These are phyloP conservation scores for Geotrichum citri-aurantii DNA, from an alignment of 1,139 yeast genomes.

Conservation along the genomic window DNA sequence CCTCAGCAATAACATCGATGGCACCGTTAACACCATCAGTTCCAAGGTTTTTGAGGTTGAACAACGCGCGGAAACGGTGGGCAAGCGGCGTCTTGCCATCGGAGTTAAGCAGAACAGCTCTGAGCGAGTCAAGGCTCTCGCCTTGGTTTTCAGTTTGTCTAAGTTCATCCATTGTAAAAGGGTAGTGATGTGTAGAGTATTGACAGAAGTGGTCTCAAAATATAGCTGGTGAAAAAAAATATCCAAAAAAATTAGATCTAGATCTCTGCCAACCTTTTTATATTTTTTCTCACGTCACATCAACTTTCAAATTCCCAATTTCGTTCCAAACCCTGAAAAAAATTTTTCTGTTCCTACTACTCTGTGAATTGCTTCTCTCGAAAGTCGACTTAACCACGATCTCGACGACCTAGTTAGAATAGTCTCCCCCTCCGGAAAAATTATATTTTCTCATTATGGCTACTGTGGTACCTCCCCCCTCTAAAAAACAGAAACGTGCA, in stretches of 20 bases:
- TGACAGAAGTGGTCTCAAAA: background rate
- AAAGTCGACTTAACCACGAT: background rate
- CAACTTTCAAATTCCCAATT: conserved; percentile 12
- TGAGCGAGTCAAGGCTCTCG: conserved; percentile 27
- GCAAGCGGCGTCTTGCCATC: conserved; percentile 68
- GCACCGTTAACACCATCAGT: conserved; percentile 59
- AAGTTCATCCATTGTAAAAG: conserved; percentile 33
- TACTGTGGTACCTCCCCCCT: conserved; percentile 87
- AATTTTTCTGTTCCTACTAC: background rate
- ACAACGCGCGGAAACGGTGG: conserved; percentile 85
- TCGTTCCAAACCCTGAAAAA: conserved; percentile 14
- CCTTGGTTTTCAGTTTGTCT: conserved; percentile 35
- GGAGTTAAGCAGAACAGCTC: conserved; percentile 30
- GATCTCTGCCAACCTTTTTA: background rate
- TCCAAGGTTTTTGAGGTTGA: conserved; percentile 83
- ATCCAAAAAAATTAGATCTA: background rate
- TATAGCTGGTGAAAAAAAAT: conserved; percentile 6
- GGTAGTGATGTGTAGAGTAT: background rate
- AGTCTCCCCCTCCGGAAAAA: background rate
- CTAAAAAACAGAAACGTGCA: conserved; percentile 78
- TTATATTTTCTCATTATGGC: conserved; percentile 53
- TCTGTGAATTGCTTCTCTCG: background rate
- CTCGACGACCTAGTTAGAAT: background rate
- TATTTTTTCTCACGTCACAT: background rate
- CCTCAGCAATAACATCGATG: conserved; percentile 75